These are phyloP conservation scores for Hygrophila difformis DNA, from an alignment of 257 asterid species.

Conservation along the genomic window DNA sequence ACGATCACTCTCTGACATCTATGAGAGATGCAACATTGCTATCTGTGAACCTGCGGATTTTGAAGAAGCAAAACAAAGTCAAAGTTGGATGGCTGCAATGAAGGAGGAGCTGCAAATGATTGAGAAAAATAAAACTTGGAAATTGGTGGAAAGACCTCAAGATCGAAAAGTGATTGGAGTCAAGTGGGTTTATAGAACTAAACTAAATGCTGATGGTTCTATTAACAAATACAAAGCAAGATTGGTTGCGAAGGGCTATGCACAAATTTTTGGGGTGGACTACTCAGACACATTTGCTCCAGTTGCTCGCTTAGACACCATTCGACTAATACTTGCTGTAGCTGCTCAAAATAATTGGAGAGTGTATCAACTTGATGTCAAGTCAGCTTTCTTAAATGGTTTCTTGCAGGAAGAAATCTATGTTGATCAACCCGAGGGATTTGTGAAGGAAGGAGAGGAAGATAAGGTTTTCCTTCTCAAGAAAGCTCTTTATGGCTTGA, in stretches of 20 bases:
- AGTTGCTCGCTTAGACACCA: too few relatives aligned
- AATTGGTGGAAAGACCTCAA: background rate
- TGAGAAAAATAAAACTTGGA: too few relatives aligned
- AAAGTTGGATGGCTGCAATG: background rate
- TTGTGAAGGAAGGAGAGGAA: too few relatives aligned
- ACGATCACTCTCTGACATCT: too few relatives aligned
- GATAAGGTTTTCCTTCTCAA: background rate
- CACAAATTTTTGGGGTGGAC: background rate
- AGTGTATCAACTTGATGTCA: too few relatives aligned
- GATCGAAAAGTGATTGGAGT: background rate
- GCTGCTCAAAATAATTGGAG: background rate
- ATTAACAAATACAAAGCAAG: background rate
- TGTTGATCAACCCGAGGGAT: background rate
- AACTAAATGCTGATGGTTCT: background rate
- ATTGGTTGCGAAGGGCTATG: background rate
- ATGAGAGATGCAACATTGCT: too few relatives aligned
- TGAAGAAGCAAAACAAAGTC: background rate
- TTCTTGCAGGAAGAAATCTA: background rate
- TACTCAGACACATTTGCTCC: background rate
- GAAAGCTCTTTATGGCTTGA: slow-evolving; percentile 1
- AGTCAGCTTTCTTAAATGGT: background rate
- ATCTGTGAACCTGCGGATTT: too few relatives aligned
- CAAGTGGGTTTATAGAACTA: slow-evolving; percentile 1
- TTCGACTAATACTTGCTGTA: background rate
- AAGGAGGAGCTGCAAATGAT: background rate